Conservation (phyloP, 768 basidiomycete genomes). For the Trichaptum fuscoviolaceum region DNA sequence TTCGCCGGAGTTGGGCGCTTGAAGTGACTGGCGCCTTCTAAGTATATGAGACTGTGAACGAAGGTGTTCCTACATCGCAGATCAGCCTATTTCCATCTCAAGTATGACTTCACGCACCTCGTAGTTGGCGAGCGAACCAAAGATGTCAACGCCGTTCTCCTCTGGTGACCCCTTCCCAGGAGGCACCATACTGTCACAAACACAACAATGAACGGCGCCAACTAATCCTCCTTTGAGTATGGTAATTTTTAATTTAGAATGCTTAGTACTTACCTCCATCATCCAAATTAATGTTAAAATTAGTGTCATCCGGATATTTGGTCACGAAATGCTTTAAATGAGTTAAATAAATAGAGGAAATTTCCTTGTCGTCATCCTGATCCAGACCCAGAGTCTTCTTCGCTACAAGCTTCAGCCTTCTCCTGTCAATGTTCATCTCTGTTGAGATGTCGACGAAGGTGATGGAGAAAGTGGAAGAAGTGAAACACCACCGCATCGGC, state of each 20-base stretch:
- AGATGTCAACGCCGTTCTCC: conserved; percentile 4
- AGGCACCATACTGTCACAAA: conserved; percentile 5
- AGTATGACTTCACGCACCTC: conserved; percentile 1
- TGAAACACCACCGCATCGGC: too few relatives aligned
- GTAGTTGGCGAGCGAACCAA: neutral
- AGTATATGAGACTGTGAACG: neutral
- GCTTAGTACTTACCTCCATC: conserved; percentile 8
- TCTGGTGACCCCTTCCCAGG: conserved; percentile 4
- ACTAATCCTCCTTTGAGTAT: conserved; percentile 5
- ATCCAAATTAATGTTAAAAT: conserved; percentile 13
- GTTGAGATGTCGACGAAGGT: neutral
- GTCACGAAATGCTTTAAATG: conserved; percentile 6
- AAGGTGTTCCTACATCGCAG: conserved; percentile 2
- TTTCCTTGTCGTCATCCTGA: conserved; percentile 1
- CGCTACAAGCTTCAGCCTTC: neutral
- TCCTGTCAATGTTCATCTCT: neutral
- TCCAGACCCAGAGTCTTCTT: conserved; percentile 10
- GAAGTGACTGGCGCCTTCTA: neutral
- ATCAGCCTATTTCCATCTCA: conserved; percentile 2
- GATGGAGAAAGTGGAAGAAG: neutral
- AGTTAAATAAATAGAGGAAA: conserved; percentile 10
- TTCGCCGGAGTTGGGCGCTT: neutral
- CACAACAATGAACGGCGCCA: conserved; percentile 1
- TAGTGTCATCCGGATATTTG: conserved; percentile 11
- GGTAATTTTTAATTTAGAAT: neutral